Conservation (phyloP, 441 rosid species). For the Jatropha podagrica region DNA sequence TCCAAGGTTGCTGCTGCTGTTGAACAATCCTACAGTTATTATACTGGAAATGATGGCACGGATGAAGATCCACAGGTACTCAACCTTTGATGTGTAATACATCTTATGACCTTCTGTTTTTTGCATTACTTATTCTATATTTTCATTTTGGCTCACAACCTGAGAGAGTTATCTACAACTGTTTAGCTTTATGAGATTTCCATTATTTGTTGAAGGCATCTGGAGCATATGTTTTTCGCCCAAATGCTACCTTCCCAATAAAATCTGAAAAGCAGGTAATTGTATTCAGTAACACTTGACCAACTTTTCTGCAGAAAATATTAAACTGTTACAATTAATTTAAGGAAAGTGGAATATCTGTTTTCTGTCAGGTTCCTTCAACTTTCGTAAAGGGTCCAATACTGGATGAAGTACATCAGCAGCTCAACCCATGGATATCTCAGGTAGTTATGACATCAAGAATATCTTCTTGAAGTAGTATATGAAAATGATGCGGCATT, state of each 20-base stretch:
- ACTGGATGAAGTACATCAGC: conserved; percentile 85
- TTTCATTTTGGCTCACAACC: conserved; percentile 12
- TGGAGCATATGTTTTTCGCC: conserved; percentile 94
- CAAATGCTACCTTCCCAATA: conserved; percentile 65
- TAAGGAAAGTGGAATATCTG: conserved; percentile 20
- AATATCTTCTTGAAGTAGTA: background rate
- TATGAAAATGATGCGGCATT: background rate
- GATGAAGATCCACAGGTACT: conserved; percentile 79
- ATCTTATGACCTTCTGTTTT: conserved; percentile 6
- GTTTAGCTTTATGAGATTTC: conserved; percentile 2
- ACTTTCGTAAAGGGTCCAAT: conserved; percentile 68
- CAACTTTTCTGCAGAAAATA: conserved; percentile 7
- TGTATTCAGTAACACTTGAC: conserved; percentile 35
- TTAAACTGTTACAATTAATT: conserved; percentile 6
- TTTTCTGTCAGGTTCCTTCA: conserved; percentile 56
- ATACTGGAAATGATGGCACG: conserved; percentile 68
- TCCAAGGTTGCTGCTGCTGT: conserved; percentile 57
- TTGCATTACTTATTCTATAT: conserved; percentile 6
- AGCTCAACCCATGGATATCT: conserved; percentile 75
- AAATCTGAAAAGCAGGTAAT: conserved; percentile 52
- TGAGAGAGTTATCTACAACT: conserved; percentile 1
- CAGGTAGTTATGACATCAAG: conserved; percentile 50
- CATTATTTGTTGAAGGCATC: conserved; percentile 48
- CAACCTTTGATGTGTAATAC: conserved; percentile 15
- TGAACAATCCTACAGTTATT: conserved; percentile 68